phyloP scores from a whole-genome alignment of 148 eudicot species.

The Camellia japonica region DNA sequence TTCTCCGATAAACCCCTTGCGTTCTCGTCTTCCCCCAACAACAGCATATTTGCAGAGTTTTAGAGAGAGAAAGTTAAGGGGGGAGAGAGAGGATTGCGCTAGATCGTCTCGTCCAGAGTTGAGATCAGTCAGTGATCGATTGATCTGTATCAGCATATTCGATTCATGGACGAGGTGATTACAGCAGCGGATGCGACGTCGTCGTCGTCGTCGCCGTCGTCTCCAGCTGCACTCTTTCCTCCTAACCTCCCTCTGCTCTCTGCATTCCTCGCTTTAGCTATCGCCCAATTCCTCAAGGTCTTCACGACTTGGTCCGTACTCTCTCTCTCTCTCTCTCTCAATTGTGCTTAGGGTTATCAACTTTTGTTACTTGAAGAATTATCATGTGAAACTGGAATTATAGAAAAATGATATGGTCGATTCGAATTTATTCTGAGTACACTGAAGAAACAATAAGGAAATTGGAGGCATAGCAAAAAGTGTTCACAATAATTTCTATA shows the following conservation, averaged over 20 bases:
- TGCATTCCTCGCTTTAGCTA: slow-evolving; percentile 43
- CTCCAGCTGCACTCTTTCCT: slow-evolving; percentile 21
- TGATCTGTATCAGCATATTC: background rate
- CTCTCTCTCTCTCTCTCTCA: slow-evolving; percentile 13
- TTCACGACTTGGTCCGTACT: slow-evolving; percentile 41
- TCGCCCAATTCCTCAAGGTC: slow-evolving; percentile 54
- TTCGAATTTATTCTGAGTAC: background rate
- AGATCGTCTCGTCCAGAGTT: background rate
- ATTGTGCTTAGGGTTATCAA: background rate
- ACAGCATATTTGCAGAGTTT: background rate
- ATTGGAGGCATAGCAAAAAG: background rate
- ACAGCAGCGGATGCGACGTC: slow-evolving; percentile 25
- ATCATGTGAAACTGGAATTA: background rate
- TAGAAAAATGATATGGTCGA: background rate
- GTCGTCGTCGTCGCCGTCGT: slow-evolving; percentile 18
- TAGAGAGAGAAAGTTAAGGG: background rate
- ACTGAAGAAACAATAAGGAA: background rate
- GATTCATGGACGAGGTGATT: slow-evolving; percentile 24
- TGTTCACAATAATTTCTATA: background rate
- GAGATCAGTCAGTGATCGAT: background rate
- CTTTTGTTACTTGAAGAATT: background rate
- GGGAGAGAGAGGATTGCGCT: background rate
- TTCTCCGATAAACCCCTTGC: background rate
- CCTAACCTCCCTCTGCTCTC: slow-evolving; percentile 35
- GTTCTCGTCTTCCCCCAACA: background rate